Evolutionary conservation across 2,329 filamentous ascomycete species (phyloP).

Genomic region (Microdochium bolleyi): DNA sequence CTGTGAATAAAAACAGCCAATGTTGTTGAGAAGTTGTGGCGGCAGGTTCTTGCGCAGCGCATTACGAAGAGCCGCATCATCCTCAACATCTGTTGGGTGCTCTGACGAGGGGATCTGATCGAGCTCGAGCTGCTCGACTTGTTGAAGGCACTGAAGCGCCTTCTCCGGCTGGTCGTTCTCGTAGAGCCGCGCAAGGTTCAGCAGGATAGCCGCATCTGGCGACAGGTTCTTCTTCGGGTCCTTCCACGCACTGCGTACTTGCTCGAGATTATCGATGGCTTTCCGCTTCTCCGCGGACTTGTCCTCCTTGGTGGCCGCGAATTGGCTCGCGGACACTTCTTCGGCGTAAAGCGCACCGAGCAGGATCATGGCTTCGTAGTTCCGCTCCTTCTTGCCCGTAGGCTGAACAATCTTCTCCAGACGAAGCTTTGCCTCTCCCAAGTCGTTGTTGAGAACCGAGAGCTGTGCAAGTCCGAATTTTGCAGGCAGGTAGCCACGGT

Average conservation of each 20-base stretch:
- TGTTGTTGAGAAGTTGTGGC: slow-evolving; percentile 92
- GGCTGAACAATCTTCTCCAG: slow-evolving; percentile 92
- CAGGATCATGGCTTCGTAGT: slow-evolving; percentile 82
- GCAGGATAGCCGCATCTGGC: slow-evolving; percentile 77
- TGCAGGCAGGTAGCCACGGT: slow-evolving; percentile 83
- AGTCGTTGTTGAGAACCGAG: slow-evolving; percentile 73
- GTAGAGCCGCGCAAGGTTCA: slow-evolving; percentile 88
- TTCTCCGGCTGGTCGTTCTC: slow-evolving; percentile 81
- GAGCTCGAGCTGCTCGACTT: slow-evolving; percentile 85
- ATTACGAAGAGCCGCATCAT: slow-evolving; percentile 51
- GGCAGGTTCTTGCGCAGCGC: slow-evolving; percentile 71
- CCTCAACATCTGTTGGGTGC: slow-evolving; percentile 48
- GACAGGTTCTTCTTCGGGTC: slow-evolving; percentile 78
- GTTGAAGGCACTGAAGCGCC: slow-evolving; percentile 81
- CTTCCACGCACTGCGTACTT: slow-evolving; percentile 82
- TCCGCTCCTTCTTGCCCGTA: slow-evolving; percentile 50
- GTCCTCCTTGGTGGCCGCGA: slow-evolving; percentile 70
- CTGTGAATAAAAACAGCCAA: slow-evolving; percentile 92
- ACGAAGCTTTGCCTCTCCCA: slow-evolving; percentile 85
- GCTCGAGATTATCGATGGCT: slow-evolving; percentile 76
- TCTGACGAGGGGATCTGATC: slow-evolving; percentile 69
- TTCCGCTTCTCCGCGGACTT: slow-evolving; percentile 80
- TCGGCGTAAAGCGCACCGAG: slow-evolving; percentile 90
- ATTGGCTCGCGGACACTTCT: slow-evolving; percentile 78
- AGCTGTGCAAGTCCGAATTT: slow-evolving; percentile 93